A percentile compares a stretch with the other conserved stretches of the same genome.
Evolutionary conservation across 306 rosid genomes (phyloP).

Genomic region (Pterocarpus santalinus): DNA sequence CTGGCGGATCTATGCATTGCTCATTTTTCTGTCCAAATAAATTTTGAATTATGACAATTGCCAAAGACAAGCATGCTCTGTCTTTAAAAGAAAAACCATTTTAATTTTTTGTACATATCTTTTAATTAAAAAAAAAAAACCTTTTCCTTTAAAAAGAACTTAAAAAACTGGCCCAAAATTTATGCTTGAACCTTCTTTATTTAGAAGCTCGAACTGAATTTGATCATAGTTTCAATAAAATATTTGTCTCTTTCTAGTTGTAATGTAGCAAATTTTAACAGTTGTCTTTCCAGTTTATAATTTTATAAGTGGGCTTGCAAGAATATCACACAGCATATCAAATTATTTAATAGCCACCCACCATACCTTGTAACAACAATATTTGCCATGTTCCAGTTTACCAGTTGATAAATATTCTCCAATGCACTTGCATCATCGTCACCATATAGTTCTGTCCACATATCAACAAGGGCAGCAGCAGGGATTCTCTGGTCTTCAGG

Average conservation of each 20-base stretch:
- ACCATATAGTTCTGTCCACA: constrained; percentile 60
- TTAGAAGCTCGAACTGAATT: no score
- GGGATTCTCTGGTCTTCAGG: constrained; percentile 76
- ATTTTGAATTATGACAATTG: no score
- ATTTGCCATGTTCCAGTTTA: constrained; percentile 48
- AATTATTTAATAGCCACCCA: not conserved
- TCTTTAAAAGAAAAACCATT: no score
- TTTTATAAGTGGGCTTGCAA: not conserved
- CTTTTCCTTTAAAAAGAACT: no score
- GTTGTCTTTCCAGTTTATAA: constrained; percentile 49
- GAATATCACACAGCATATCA: not conserved
- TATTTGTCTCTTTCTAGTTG: not conserved
- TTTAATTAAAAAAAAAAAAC: no score
- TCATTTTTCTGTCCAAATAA: no score
- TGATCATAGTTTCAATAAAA: no score
- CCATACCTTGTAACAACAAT: constrained; percentile 64
- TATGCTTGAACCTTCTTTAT: no score
- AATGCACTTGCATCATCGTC: constrained; percentile 54
- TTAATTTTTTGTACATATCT: no score
- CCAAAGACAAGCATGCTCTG: no score
- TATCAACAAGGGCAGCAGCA: constrained; percentile 69
- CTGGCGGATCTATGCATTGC: no score
- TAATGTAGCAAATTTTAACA: constrained; percentile 50
- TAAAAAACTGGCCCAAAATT: no score
- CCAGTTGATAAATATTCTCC: constrained; percentile 51